Evolutionary conservation across 345 rosid species (phyloP), one percentile per base, ranked within the genome.

Genomic region (Alliaria petiolata): DNA sequence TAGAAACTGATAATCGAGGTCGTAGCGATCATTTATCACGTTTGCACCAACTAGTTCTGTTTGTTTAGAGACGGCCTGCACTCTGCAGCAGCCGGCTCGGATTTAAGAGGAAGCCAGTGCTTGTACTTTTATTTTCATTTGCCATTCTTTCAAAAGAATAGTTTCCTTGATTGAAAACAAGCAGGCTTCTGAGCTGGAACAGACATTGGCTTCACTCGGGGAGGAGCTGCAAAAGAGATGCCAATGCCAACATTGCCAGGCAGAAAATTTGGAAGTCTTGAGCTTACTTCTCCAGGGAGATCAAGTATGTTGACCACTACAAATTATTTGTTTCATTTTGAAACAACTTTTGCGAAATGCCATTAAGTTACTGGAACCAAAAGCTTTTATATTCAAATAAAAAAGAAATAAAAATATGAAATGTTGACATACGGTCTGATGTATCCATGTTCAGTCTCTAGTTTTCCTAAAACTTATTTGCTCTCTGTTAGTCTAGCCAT

Each of bases 121-220:
- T 20, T 30, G 14, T 60, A 60, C 20, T 42, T 60, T 25, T 60
- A 33, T 34, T 38, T 38, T 30, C 8, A 35, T 7, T 42, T 39
- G 2, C 19, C 25, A 22, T 36, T 44, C 10, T 47, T 53, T 61
- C 6, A 34, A 10, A 30, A 56, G 39, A 56, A n/a, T 10, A 47
- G 44, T 80, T 45, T 77, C 92, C 72, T 88, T 92, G 65, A 88
- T 84, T 17, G 6, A 64, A 75, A 76, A 81, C 80, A 90, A 68
- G 88, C 87, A 83, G 89, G 68, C 83, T 77, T 85, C 84, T 53
- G 89, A 85, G 66, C 55, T 80, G 80, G 91, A 88, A 64, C 75
- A 70, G 75, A 54, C 35, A 26, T 62, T 74, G 71, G 77, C 85
- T 71, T 81, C 84, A 46, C 73, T 87, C 8, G 79, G 82, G 22